Evolutionary conservation across 805 yeast species (phyloP).

Genomic region (Suhomyces sp.): DNA sequence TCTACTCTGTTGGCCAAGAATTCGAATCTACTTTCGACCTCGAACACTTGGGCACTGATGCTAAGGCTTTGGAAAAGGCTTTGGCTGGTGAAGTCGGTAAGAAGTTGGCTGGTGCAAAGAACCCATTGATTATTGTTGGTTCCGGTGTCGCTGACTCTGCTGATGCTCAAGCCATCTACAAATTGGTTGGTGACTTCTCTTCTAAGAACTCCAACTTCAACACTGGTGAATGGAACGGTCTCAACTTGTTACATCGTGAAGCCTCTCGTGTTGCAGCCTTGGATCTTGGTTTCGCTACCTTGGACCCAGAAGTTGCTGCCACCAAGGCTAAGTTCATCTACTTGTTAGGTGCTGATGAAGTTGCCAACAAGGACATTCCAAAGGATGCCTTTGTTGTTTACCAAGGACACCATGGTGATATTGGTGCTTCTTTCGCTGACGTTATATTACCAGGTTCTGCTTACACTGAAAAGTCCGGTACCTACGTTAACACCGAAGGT

Average conservation of each 20-base stretch:
- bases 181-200: slow-evolving; percentile 60
- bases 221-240: slow-evolving; percentile 77
- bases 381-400: slow-evolving; percentile 83
- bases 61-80: slow-evolving; percentile 55
- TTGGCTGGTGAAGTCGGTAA: slow-evolving; percentile 66
- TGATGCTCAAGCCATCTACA: slow-evolving; percentile 61
- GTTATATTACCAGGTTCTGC: slow-evolving; percentile 86
- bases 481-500: slow-evolving; percentile 88
- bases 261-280: slow-evolving; percentile 87
- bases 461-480: slow-evolving; percentile 81
- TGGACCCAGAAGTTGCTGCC: slow-evolving; percentile 44
- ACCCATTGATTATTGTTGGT: slow-evolving; percentile 78
- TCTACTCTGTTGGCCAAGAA: slow-evolving; percentile 69
- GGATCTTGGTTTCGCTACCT: slow-evolving; percentile 72
- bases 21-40: slow-evolving; percentile 75
- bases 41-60: slow-evolving; percentile 60
- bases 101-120: slow-evolving; percentile 61
- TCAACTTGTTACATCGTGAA: slow-evolving; percentile 75
- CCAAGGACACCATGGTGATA: slow-evolving; percentile 91
- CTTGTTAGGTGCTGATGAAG: slow-evolving; percentile 82
- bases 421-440: slow-evolving; percentile 85
- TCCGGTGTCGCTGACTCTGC: slow-evolving; percentile 69
- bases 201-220: slow-evolving; percentile 54
- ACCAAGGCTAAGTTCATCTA: slow-evolving; percentile 70
- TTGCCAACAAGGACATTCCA: slow-evolving; percentile 66